These are phyloP conservation scores for Stephanodiscus minutulus DNA, from an alignment of 108 stramenopile genomes.

Conservation along the genomic window DNA sequence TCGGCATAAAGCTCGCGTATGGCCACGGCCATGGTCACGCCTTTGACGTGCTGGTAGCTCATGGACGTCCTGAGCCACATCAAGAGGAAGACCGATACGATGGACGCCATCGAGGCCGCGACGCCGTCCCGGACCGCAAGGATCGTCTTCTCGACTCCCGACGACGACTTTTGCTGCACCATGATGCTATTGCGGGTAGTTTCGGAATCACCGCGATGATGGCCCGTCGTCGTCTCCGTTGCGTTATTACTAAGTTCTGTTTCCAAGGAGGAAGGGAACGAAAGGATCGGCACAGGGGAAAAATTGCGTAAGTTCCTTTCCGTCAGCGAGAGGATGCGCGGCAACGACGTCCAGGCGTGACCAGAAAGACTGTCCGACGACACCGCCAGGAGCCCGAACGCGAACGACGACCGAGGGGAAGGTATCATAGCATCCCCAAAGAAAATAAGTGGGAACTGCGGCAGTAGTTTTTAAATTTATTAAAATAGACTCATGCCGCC, in stretches of 20 bases:
- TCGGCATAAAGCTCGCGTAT: constrained; percentile 68
- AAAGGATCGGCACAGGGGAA: too few species aligned
- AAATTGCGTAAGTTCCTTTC: too few species aligned
- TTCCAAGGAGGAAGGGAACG: too few species aligned
- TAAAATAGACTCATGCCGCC: too few species aligned
- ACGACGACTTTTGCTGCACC: constrained; percentile 21
- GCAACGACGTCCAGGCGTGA: too few species aligned
- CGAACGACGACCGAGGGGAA: too few species aligned
- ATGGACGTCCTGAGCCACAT: constrained; percentile 93
- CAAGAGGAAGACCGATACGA: constrained; percentile 68
- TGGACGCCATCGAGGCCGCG: constrained; percentile 62
- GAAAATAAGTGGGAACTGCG: not conserved
- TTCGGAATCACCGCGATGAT: too few species aligned
- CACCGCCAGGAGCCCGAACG: not conserved
- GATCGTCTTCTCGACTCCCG: constrained; percentile 34
- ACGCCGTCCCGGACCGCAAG: constrained; percentile 54
- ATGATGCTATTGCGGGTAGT: constrained; percentile 17
- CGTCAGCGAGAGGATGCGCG: too few species aligned
- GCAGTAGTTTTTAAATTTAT: constrained; percentile 1
- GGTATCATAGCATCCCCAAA: too few species aligned
- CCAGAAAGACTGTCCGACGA: too few species aligned
- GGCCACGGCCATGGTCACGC: constrained; percentile 64
- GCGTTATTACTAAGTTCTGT: too few species aligned
- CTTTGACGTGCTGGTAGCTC: constrained; percentile 89
- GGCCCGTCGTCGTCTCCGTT: too few species aligned